Conservation (phyloP, 805 yeast species). For the Groenewaldozyma tartarivorans region DNA sequence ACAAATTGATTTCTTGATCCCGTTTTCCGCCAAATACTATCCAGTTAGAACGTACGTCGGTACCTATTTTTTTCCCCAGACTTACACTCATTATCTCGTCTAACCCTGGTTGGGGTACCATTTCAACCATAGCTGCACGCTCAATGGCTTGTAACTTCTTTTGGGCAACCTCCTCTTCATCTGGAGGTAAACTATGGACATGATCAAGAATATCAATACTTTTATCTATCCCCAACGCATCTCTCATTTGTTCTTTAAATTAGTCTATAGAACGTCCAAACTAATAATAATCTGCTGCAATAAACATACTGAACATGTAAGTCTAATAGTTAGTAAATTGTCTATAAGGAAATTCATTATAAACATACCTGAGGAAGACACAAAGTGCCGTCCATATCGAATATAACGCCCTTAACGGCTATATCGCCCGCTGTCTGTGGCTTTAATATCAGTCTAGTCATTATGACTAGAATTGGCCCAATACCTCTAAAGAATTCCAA, state of each 20-base stretch:
- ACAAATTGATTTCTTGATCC: slow-evolving; percentile 45
- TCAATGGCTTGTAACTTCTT: slow-evolving; percentile 44
- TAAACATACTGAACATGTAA: slow-evolving; percentile 16
- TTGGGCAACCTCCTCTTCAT: slow-evolving; percentile 36
- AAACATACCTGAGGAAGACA: slow-evolving; percentile 46
- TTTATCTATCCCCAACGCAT: slow-evolving; percentile 41
- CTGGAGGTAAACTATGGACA: slow-evolving; percentile 35
- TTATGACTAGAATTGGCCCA: no score
- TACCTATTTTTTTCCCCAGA: not conserved
- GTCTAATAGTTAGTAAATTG: slow-evolving; percentile 3
- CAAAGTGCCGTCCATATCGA: slow-evolving; percentile 77
- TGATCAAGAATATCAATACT: slow-evolving; percentile 44
- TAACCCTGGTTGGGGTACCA: slow-evolving; percentile 43
- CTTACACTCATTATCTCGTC: slow-evolving; percentile 30
- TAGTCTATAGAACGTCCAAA: not conserved
- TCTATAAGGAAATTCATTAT: not conserved
- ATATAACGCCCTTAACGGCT: slow-evolving; percentile 44
- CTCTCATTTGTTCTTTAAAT: slow-evolving; percentile 44
- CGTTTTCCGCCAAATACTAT: slow-evolving; percentile 20
- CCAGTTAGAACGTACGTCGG: slow-evolving; percentile 1
- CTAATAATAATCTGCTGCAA: not conserved
- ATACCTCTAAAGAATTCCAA: no score
- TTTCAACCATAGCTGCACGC: slow-evolving; percentile 49
- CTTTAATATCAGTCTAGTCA: slow-evolving; percentile 10
- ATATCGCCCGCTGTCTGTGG: slow-evolving; percentile 21